Evolutionary conservation across 1,139 yeast species (phyloP).

Genomic region (Pichia cactophila): DNA sequence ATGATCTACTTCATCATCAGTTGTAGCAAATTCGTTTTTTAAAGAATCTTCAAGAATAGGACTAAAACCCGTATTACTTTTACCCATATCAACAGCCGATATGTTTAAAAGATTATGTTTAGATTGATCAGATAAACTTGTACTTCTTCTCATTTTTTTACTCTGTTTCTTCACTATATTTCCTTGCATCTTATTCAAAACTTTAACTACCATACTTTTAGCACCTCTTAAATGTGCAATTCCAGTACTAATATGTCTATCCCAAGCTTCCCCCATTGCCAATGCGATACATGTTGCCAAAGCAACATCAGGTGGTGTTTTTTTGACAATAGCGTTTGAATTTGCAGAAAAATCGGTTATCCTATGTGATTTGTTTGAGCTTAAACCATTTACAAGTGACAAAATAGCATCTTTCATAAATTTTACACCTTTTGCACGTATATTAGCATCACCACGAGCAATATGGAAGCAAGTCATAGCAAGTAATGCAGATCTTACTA

Average conservation of each 20-base stretch:
- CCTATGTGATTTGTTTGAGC: slow-evolving; percentile 30
- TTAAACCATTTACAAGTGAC: slow-evolving; percentile 51
- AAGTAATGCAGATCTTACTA: slow-evolving; percentile 53
- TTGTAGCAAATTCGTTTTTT: background rate
- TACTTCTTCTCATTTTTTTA: background rate
- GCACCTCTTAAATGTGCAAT: slow-evolving; percentile 65
- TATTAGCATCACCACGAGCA: slow-evolving; percentile 38
- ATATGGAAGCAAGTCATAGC: slow-evolving; percentile 61
- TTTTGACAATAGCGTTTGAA: slow-evolving; percentile 5
- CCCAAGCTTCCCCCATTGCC: slow-evolving; percentile 65
- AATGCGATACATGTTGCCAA: slow-evolving; percentile 55
- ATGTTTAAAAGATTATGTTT: background rate
- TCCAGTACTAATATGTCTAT: slow-evolving; percentile 56
- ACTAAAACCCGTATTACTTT: background rate
- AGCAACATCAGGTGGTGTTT: slow-evolving; percentile 40
- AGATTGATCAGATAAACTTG: background rate
- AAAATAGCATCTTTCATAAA: slow-evolving; percentile 56
- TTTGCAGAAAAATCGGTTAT: background rate
- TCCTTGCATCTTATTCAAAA: slow-evolving; percentile 24
- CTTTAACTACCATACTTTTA: slow-evolving; percentile 49
- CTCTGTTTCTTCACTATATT: background rate
- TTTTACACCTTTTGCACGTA: slow-evolving; percentile 43
- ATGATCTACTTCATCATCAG: background rate
- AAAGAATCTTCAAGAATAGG: background rate
- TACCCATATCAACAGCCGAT: background rate